Conservation (phyloP, 805 yeast species). For the Saturnispora ahearnii region DNA sequence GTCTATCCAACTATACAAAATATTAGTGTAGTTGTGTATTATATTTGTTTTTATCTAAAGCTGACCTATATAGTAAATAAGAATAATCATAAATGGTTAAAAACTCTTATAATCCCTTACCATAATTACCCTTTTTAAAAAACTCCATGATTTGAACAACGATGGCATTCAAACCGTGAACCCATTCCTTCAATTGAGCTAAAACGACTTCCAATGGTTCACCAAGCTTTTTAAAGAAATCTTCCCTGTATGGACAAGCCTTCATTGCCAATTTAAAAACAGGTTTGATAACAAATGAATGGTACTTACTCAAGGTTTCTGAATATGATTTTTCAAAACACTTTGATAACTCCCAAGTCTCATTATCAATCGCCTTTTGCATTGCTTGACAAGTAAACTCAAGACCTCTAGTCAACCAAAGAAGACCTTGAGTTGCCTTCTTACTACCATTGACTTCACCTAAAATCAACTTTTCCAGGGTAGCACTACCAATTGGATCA, state of each 20-base stretch:
- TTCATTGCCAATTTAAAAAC: slow-evolving; percentile 90
- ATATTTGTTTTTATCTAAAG: not conserved
- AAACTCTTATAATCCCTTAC: slow-evolving; percentile 62
- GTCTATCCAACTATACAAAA: no score
- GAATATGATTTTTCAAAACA: slow-evolving; percentile 80
- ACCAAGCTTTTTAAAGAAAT: slow-evolving; percentile 76
- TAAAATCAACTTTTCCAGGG: slow-evolving; percentile 70
- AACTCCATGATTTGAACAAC: slow-evolving; percentile 68
- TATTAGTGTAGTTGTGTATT: no score
- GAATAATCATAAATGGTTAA: not conserved
- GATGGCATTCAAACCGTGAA: slow-evolving; percentile 63
- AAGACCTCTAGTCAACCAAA: slow-evolving; percentile 81
- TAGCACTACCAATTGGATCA: slow-evolving; percentile 52
- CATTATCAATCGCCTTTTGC: slow-evolving; percentile 64
- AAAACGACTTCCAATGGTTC: slow-evolving; percentile 59
- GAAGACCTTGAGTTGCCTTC: slow-evolving; percentile 81
- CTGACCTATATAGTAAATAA: not conserved
- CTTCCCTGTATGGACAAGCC: slow-evolving; percentile 87
- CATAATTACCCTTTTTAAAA: slow-evolving; percentile 73
- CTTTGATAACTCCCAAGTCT: slow-evolving; percentile 55
- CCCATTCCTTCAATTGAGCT: slow-evolving; percentile 62
- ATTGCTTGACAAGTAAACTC: slow-evolving; percentile 87
- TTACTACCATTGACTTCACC: slow-evolving; percentile 54
- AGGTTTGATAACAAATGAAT: slow-evolving; percentile 74
- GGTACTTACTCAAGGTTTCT: slow-evolving; percentile 74